Conservation (phyloP, 192 early-diverging fungal genomes). For the Phycomyces blakesleeanus region DNA sequence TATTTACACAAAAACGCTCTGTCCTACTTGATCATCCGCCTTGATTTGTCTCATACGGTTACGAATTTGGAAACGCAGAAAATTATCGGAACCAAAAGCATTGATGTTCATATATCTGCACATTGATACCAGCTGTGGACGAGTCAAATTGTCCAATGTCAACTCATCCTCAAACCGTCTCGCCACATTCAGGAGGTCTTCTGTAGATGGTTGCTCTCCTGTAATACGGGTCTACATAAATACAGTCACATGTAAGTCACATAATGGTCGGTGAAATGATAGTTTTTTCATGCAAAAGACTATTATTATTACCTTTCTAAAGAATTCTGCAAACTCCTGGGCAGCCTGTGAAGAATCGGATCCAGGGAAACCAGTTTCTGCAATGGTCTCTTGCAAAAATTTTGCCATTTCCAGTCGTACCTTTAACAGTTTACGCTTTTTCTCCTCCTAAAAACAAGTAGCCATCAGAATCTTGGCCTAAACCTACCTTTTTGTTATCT, state of each 20-base stretch:
- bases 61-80: conserved; percentile 84
- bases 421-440: conserved; percentile 84
- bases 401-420: conserved; percentile 90
- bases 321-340: conserved; percentile 67
- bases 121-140: conserved; percentile 91
- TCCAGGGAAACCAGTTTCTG: conserved; percentile 61
- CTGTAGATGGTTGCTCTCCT: conserved; percentile 73
- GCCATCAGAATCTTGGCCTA: too few relatives aligned
- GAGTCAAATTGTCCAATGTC: conserved; percentile 84
- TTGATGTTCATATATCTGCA: conserved; percentile 90
- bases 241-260: too few relatives aligned
- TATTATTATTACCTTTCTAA: conserved; percentile 57
- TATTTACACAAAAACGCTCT: too few relatives aligned
- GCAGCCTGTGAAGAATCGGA: conserved; percentile 43
- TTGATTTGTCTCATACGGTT: conserved; percentile 76
- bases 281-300: too few relatives aligned
- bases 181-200: conserved; percentile 75
- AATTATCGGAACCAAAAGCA: conserved; percentile 91
- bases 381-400: conserved; percentile 91
- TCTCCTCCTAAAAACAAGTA: conserved; percentile 67
- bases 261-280: not conserved
- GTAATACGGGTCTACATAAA: conserved; percentile 66
- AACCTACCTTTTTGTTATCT: too few relatives aligned
- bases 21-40: conserved; percentile 71
- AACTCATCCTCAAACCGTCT: conserved; percentile 88